Conservation (phyloP, 2,329 filamentous ascomycete genomes). For the Ascochyta lentis region DNA sequence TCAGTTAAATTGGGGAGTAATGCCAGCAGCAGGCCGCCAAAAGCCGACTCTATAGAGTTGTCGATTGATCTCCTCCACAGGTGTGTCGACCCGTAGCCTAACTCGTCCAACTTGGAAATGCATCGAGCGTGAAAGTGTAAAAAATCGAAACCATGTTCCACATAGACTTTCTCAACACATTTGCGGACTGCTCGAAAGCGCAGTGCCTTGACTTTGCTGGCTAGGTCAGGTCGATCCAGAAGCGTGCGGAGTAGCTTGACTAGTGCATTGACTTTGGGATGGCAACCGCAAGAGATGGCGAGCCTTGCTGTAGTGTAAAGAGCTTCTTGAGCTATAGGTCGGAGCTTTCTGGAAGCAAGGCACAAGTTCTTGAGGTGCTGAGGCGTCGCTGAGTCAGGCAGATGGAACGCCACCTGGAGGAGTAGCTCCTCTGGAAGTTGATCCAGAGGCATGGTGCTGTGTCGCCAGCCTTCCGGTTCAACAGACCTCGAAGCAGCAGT, state of each 20-base stretch:
- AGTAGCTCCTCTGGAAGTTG: slow-evolving; percentile 31
- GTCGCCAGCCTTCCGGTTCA: background rate
- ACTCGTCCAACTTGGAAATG: slow-evolving; percentile 14
- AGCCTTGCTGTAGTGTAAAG: slow-evolving; percentile 26
- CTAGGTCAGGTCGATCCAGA: slow-evolving; percentile 29
- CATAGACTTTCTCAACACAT: slow-evolving; percentile 20
- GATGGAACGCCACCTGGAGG: slow-evolving; percentile 22
- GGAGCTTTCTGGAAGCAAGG: slow-evolving; percentile 26
- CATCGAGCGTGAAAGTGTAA: slow-evolving; percentile 18
- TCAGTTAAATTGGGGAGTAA: slow-evolving; percentile 28
- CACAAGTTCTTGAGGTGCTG: slow-evolving; percentile 24
- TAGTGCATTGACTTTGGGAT: slow-evolving; percentile 25
- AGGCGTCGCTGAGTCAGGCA: slow-evolving; percentile 20
- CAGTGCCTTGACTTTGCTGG: slow-evolving; percentile 25
- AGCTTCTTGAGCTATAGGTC: slow-evolving; percentile 25
- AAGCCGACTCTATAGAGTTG: slow-evolving; percentile 34
- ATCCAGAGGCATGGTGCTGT: slow-evolving; percentile 1
- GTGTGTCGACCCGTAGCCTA: slow-evolving; percentile 19
- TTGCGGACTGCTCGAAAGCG: slow-evolving; percentile 28
- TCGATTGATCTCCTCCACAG: slow-evolving; percentile 28
- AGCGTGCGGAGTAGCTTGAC: slow-evolving; percentile 31
- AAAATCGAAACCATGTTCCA: slow-evolving; percentile 21
- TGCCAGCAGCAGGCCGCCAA: slow-evolving; percentile 27
- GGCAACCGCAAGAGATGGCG: slow-evolving; percentile 21
- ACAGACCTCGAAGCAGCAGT: background rate